Evolutionary conservation across 2,329 filamentous ascomycete species (phyloP).

Genomic region (Calonectria ilicicola): DNA sequence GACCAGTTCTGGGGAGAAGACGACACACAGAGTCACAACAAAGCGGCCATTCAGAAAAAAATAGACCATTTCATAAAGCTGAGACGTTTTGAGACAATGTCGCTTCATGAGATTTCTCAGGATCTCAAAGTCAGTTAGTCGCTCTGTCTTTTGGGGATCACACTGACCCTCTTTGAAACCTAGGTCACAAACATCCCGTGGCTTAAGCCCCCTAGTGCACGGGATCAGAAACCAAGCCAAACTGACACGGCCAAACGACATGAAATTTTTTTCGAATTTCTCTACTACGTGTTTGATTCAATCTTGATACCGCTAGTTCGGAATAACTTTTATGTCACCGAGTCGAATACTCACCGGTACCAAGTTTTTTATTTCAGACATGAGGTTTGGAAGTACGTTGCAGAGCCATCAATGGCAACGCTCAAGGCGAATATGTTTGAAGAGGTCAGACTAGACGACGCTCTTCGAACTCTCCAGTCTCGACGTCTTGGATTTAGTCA

Average conservation of each 20-base stretch:
- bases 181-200: constrained; percentile 78
- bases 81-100: constrained; percentile 84
- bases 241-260: constrained; percentile 81
- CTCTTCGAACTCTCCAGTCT: constrained; percentile 68
- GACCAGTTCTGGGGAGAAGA: constrained; percentile 78
- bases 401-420: constrained; percentile 76
- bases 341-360: constrained; percentile 84
- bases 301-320: constrained; percentile 88
- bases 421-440: constrained; percentile 83
- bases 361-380: constrained; percentile 94
- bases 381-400: constrained; percentile 85
- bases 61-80: constrained; percentile 84
- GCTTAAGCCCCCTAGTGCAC: constrained; percentile 70
- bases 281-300: constrained; percentile 96
- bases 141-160: neutral
- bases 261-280: constrained; percentile 84
- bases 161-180: constrained; percentile 1
- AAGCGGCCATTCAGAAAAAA: constrained; percentile 69
- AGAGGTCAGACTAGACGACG: constrained; percentile 72
- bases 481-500: constrained; percentile 81
- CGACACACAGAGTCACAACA: constrained; percentile 68
- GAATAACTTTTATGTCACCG: constrained; percentile 93
- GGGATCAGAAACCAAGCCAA: constrained; percentile 69
- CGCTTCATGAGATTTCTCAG: constrained; percentile 82
- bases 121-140: constrained; percentile 72